Percentiles rank a stretch among this genome's conserved stretches.
Evolutionary conservation across 1,284 basidiomycete genomes (phyloP).

Genomic region (Spongiforma sp.): DNA sequence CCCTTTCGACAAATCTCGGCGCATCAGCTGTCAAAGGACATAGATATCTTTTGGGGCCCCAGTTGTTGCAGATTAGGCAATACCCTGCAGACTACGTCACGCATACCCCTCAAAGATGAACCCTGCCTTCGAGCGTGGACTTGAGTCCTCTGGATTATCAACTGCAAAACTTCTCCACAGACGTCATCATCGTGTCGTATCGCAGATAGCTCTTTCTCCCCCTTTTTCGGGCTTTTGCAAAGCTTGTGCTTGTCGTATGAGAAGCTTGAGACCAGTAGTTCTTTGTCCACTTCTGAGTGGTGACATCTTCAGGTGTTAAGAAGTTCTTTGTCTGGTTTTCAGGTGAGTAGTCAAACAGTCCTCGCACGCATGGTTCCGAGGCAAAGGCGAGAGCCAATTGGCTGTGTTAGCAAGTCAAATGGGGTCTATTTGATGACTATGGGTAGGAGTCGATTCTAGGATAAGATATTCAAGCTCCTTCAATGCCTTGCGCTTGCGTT

Average conservation of each 20-base stretch:
- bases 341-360: conserved; percentile 39
- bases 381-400: conserved; percentile 19
- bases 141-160: conserved; percentile 30
- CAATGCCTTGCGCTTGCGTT: conserved; percentile 29
- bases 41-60: conserved; percentile 13
- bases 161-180: conserved; percentile 4
- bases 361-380: conserved; percentile 32
- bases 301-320: conserved; percentile 9
- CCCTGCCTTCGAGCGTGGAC: conserved; percentile 18
- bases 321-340: conserved; percentile 7
- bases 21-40: conserved; percentile 22
- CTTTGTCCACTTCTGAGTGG: conserved; percentile 24
- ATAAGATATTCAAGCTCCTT: conserved; percentile 35
- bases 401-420: conserved; percentile 33
- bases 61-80: too few species aligned
- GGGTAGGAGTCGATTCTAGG: conserved; percentile 12
- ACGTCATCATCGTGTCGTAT: conserved; percentile 10
- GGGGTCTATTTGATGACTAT: conserved; percentile 24
- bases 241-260: conserved; percentile 32
- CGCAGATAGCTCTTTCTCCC: conserved; percentile 25
- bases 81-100: too few species aligned
- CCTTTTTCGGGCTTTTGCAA: conserved; percentile 4
- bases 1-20: conserved; percentile 35
- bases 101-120: conserved; percentile 21
- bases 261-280: conserved; percentile 29